These are phyloP conservation scores for Serendipita vermifera DNA, from an alignment of 768 basidiomycete species.

Conservation along the genomic window DNA sequence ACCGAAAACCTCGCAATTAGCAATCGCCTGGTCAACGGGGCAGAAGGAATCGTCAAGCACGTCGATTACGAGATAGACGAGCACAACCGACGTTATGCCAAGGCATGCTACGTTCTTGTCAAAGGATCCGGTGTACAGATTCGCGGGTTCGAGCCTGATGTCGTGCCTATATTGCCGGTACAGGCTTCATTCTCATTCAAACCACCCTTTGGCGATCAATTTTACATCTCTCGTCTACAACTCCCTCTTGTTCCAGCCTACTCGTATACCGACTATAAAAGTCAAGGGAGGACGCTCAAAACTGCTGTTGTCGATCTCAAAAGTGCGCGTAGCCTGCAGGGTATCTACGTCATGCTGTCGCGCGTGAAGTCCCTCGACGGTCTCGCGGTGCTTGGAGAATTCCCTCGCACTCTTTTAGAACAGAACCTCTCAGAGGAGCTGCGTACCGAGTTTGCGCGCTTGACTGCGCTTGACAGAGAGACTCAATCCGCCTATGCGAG, in stretches of 20 bases:
- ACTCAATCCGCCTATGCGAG: background rate
- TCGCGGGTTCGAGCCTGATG: background rate
- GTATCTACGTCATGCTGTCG: background rate
- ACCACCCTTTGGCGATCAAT: background rate
- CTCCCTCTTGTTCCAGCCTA: constrained; percentile 3
- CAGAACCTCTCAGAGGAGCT: background rate
- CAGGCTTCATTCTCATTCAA: background rate
- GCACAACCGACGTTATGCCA: background rate
- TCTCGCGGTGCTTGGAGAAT: background rate
- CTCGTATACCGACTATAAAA: constrained; percentile 12
- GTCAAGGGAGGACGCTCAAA: constrained; percentile 4
- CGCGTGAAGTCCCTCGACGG: background rate
- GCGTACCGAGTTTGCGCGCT: background rate
- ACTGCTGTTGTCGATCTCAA: constrained; percentile 8
- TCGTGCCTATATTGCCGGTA: background rate
- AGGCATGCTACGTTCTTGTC: background rate
- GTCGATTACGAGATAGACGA: background rate
- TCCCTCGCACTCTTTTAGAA: background rate
- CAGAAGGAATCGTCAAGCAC: background rate
- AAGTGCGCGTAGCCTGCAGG: background rate
- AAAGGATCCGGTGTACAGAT: background rate
- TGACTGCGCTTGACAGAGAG: background rate
- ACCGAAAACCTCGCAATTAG: constrained; percentile 9
- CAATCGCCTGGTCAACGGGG: constrained; percentile 1
- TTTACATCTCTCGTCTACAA: background rate